A percentile compares a stretch with the other conserved stretches of the same genome.
These are phyloP conservation scores for Dactylella cylindrospora DNA, from an alignment of 2,329 filamentous ascomycete species.

Conservation along the genomic window DNA sequence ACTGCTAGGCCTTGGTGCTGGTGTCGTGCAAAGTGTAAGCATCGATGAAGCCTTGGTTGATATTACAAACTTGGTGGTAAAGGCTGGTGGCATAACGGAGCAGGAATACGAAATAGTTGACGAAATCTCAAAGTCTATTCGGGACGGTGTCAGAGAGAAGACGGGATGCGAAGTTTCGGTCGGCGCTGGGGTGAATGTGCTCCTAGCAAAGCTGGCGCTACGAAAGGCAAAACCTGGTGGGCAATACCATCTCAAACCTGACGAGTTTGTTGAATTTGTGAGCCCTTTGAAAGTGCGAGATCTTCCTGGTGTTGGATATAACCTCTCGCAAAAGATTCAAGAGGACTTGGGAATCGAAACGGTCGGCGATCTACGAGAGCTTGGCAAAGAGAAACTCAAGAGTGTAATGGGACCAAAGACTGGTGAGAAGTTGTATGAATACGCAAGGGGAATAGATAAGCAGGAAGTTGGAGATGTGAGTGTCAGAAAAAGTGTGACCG, in stretches of 20 bases:
- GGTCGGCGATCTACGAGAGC: slow-evolving; percentile 77
- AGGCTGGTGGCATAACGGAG: slow-evolving; percentile 60
- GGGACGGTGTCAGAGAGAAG: slow-evolving; percentile 68
- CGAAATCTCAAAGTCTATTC: slow-evolving; percentile 67
- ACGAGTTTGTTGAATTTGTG: slow-evolving; percentile 74
- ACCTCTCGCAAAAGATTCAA: slow-evolving; percentile 74
- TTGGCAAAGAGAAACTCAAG: slow-evolving; percentile 66
- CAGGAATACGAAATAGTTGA: slow-evolving; percentile 57
- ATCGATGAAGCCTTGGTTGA: slow-evolving; percentile 94
- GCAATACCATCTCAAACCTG: slow-evolving; percentile 82
- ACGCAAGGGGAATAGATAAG: slow-evolving; percentile 79
- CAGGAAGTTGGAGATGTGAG: slow-evolving; percentile 80
- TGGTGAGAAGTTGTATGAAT: slow-evolving; percentile 85
- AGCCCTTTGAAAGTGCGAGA: slow-evolving; percentile 75
- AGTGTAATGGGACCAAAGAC: slow-evolving; percentile 84
- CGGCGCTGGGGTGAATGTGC: slow-evolving; percentile 85
- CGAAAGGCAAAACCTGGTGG: slow-evolving; percentile 92
- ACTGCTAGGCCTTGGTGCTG: slow-evolving; percentile 74
- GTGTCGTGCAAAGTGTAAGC: slow-evolving; percentile 86
- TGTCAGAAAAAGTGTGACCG: slow-evolving; percentile 88
- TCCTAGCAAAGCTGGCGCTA: slow-evolving; percentile 87
- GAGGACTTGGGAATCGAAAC: slow-evolving; percentile 80
- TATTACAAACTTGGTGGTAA: slow-evolving; percentile 69
- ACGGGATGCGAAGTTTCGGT: slow-evolving; percentile 84
- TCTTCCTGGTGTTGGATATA: slow-evolving; percentile 88